A percentile compares a stretch with the other conserved stretches of the same genome.
These are phyloP conservation scores for Myrica gale DNA, from an alignment of 306 rosid genomes.

Conservation along the genomic window DNA sequence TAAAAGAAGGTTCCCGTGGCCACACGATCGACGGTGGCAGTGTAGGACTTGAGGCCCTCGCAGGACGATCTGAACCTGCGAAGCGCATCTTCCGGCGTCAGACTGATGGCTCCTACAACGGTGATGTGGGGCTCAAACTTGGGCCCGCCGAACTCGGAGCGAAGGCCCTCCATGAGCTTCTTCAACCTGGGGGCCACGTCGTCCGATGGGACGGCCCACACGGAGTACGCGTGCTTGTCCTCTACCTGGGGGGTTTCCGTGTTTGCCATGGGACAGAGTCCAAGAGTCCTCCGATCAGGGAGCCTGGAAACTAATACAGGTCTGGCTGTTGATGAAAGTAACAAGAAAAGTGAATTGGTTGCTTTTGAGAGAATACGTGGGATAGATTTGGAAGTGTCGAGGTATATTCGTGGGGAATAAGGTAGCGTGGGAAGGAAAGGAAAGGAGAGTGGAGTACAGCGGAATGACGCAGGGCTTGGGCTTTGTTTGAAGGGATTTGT, in stretches of 20 bases:
- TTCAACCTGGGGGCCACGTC: conserved; percentile 41
- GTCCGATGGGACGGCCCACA: conserved; percentile 89
- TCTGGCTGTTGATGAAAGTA: neutral
- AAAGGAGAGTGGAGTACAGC: neutral
- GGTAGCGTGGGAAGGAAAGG: neutral
- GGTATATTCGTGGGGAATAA: neutral
- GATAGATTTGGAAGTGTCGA: no score
- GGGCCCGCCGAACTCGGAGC: conserved; percentile 75
- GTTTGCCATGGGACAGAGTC: conserved; percentile 33
- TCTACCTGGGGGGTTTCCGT: conserved; percentile 15
- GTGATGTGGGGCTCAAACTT: conserved; percentile 83
- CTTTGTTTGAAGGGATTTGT: no score
- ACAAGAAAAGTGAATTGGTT: neutral
- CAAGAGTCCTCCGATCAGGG: neutral
- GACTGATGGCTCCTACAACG: conserved; percentile 66
- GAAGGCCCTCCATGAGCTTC: conserved; percentile 55
- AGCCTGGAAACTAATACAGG: neutral
- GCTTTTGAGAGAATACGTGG: no score
- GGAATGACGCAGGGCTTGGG: neutral
- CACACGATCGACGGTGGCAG: conserved; percentile 58
- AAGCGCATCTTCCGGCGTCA: no score
- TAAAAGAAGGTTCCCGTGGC: conserved; percentile 65
- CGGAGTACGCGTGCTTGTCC: conserved; percentile 52
- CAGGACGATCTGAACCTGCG: no score
- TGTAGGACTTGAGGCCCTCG: conserved; percentile 46